Evolutionary conservation across 2,329 filamentous ascomycete genomes (phyloP).

Genomic region (Ciborinia camelliae): DNA sequence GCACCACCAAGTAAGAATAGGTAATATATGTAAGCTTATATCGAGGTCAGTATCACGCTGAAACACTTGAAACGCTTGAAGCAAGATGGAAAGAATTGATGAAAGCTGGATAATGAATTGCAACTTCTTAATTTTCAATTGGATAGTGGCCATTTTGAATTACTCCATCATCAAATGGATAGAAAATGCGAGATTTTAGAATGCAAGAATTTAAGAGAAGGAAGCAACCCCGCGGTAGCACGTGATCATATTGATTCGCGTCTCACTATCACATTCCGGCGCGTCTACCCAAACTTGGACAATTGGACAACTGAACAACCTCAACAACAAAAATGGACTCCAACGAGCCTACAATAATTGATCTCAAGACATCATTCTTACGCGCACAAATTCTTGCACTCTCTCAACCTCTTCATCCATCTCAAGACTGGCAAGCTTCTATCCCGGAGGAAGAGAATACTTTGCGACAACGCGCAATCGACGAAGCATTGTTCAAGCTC

Average conservation of each 20-base stretch:
- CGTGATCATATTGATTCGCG: not conserved
- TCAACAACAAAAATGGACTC: not conserved
- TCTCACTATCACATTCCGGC: too few relatives aligned
- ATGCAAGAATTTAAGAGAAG: not conserved
- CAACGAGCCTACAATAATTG: conserved; percentile 49
- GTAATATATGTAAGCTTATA: not conserved
- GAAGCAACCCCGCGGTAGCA: not conserved
- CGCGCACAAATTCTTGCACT: conserved; percentile 36
- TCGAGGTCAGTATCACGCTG: not conserved
- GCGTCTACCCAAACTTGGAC: not conserved
- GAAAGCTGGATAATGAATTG: not conserved
- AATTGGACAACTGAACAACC: not conserved
- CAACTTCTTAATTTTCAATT: too few relatives aligned
- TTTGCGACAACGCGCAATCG: conserved; percentile 47
- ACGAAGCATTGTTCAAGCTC: conserved; percentile 55
- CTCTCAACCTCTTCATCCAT: conserved; percentile 39
- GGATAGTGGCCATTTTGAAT: not conserved
- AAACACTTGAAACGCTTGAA: not conserved
- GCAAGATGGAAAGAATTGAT: not conserved
- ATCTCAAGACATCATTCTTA: conserved; percentile 58
- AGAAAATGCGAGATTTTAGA: not conserved
- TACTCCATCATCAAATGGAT: not conserved
- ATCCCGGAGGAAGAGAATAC: conserved; percentile 43
- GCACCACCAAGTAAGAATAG: not conserved
- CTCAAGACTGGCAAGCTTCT: conserved; percentile 43